Evolutionary conservation across 805 yeast genomes (phyloP), one percentile per base, ranked within the genome.

Genomic region (Metschnikowia corniflorae): DNA sequence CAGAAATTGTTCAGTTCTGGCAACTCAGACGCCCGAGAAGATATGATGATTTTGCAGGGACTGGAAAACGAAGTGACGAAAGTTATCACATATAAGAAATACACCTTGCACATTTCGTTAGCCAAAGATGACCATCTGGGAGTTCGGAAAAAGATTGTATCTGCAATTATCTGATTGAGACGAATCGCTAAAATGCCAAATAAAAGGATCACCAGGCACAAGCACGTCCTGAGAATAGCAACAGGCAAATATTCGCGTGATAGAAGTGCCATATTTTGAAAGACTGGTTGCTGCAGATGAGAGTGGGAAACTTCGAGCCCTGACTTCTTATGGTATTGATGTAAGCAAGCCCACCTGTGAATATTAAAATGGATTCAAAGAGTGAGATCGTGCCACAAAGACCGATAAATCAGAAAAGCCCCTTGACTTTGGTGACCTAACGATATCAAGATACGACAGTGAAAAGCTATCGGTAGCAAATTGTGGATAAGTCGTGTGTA

Each of bases 11-110:
- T 60, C 6, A 64, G 51, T 8, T 59, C 64, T 32, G 44, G 58
- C 39, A 63, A 61, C 19, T 68, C 49, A 5, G 64, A 37, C 18
- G 61, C 55, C 45, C 70, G 76, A 31, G 73, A 70, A 0, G 84
- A 69, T 8, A 85, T 51, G 24, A 72, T 56, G 4, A 85, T 55
- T 12, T 65, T 57, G 9, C 78, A 68, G 0, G 86, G 80, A 9
- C 79, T 73, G 3, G 73, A 68, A 15, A 71, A 50, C 4, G 72
- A 65, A 4, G 81, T 55, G 24, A 78, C 58, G 13, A 76, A 68
- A 0, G 76, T 65, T 28, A 84, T 57, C 26, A 82, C 51, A 7
- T 70, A 61, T 16, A 85, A 63, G 49, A 84, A 85, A 18, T 71
- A 69, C 22, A 60, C 62, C 56, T 83, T 84, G 10, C 88, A 78